Percentiles rank a stretch among this genome's conserved stretches.
These are phyloP conservation scores for Phytophthora europaea DNA, from an alignment of 352 stramenopile genomes.

Conservation along the genomic window DNA sequence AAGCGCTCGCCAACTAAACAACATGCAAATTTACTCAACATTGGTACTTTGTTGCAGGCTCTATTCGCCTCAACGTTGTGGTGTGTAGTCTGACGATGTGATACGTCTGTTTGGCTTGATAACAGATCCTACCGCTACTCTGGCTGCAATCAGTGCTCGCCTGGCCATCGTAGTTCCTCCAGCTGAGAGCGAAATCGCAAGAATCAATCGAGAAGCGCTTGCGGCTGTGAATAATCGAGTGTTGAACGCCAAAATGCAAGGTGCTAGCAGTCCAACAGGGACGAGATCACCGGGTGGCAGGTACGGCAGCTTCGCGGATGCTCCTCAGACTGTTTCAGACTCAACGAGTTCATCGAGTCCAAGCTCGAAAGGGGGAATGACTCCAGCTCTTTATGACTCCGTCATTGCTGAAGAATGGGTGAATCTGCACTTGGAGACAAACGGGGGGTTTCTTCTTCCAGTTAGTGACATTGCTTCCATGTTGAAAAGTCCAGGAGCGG, in stretches of 20 bases:
- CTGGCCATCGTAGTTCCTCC: conserved; percentile 60
- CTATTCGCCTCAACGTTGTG: background rate
- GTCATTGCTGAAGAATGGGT: conserved; percentile 86
- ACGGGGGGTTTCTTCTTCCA: conserved; percentile 60
- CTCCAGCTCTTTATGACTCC: conserved; percentile 64
- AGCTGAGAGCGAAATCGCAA: conserved; percentile 76
- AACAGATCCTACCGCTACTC: conserved; percentile 48
- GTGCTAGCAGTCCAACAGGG: conserved; percentile 10
- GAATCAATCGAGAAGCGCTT: conserved; percentile 71
- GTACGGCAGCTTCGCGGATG: background rate
- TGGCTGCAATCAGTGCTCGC: conserved; percentile 74
- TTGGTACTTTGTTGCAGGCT: conserved; percentile 31
- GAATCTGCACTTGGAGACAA: conserved; percentile 76
- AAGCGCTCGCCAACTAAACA: conserved; percentile 39
- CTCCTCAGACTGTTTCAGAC: background rate
- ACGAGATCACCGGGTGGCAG: conserved; percentile 9
- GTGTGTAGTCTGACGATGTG: background rate
- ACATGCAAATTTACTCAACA: conserved; percentile 47
- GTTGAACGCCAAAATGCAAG: conserved; percentile 28
- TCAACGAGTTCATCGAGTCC: conserved; percentile 18
- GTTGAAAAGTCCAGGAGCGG: conserved; percentile 30
- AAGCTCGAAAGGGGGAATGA: conserved; percentile 36
- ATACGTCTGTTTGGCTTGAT: background rate
- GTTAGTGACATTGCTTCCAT: conserved; percentile 56
- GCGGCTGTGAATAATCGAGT: conserved; percentile 27